phyloP scores from a whole-genome alignment of 257 asterid species.

The Salvia hispanica region DNA sequence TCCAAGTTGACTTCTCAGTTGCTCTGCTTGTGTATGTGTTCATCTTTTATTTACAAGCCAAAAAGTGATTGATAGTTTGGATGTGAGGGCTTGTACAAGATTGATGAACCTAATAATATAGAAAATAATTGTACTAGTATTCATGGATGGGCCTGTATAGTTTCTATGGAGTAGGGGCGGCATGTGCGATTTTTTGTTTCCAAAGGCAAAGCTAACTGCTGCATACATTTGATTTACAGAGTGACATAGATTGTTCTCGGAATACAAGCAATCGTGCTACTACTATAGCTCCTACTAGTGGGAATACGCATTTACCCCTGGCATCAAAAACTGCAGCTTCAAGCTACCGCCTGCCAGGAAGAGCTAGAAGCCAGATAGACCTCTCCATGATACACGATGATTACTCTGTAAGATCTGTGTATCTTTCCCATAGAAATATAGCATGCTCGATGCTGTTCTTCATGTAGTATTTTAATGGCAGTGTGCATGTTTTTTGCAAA shows the following conservation, averaged over 20 bases:
- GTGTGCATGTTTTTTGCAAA: constrained; percentile 14
- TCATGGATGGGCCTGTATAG: constrained; percentile 4
- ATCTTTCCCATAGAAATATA: not conserved
- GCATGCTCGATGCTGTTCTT: constrained; percentile 14
- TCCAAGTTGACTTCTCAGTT: constrained; percentile 19
- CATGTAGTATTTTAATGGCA: not conserved
- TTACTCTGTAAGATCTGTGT: constrained; percentile 67
- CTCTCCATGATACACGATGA: constrained; percentile 58
- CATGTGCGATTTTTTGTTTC: constrained; percentile 9
- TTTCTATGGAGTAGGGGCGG: constrained; percentile 10
- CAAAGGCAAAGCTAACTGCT: constrained; percentile 23
- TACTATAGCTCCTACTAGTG: constrained; percentile 38
- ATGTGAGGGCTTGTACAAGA: not conserved
- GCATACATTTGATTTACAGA: constrained; percentile 44
- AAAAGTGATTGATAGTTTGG: constrained; percentile 15
- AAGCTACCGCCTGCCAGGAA: constrained; percentile 50
- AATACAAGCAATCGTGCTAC: constrained; percentile 42
- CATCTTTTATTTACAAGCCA: constrained; percentile 7
- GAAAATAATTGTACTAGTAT: not conserved
- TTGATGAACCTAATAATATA: not conserved
- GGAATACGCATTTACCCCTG: constrained; percentile 38
- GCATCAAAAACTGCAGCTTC: constrained; percentile 44
- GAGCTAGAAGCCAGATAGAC: constrained; percentile 66
- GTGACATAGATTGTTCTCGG: constrained; percentile 58
- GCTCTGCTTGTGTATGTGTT: not conserved